Percentiles rank a stretch among this genome's conserved stretches.
Conservation (phyloP, 2,329 filamentous ascomycete genomes). For the Cladosporium sp. region DNA sequence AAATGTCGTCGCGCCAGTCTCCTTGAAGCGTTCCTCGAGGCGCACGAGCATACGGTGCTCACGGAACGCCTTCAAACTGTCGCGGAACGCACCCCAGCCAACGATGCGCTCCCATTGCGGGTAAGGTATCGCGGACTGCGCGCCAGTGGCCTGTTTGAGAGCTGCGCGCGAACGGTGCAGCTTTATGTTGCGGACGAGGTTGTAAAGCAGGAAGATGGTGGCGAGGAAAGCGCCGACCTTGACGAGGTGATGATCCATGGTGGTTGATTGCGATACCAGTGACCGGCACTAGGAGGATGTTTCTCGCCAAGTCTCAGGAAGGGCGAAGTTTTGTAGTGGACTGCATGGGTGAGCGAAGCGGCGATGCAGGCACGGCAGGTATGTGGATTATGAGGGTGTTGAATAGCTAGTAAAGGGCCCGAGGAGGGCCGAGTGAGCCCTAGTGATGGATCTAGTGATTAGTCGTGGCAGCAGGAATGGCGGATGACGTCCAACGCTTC, state of each 20-base stretch:
- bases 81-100: slow-evolving; percentile 52
- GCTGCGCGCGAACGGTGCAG: slow-evolving; percentile 7
- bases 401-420: background rate
- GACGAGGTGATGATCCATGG: slow-evolving; percentile 2
- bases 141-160: slow-evolving; percentile 10
- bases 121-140: background rate
- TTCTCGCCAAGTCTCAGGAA: background rate
- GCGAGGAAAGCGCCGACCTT: slow-evolving; percentile 4
- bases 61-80: slow-evolving; percentile 42
- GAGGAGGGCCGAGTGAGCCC: background rate
- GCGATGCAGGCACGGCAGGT: background rate
- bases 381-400: background rate
- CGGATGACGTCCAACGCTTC: slow-evolving; percentile 1
- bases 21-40: slow-evolving; percentile 36
- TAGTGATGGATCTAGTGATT: background rate
- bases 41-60: slow-evolving; percentile 40
- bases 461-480: background rate
- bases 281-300: background rate
- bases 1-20: slow-evolving; percentile 38
- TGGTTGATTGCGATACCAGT: background rate
- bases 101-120: slow-evolving; percentile 54
- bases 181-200: background rate
- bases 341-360: background rate
- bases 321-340: background rate
- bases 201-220: slow-evolving; percentile 12